phyloP scores from a whole-genome alignment of 2,329 filamentous ascomycete species.

The Epichloe aotearoae region DNA sequence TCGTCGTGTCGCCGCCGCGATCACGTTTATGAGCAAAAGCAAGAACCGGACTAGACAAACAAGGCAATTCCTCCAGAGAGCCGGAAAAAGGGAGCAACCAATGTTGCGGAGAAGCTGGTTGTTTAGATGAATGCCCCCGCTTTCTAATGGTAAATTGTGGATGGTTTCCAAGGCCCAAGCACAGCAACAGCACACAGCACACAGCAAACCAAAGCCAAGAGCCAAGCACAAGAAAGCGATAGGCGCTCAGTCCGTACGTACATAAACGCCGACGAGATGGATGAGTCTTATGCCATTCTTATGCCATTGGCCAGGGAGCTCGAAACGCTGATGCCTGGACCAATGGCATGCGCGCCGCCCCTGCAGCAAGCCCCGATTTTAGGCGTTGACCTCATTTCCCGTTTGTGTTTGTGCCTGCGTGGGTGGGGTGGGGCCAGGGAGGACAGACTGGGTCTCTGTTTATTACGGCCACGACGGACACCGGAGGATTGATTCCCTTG shows the following conservation, averaged over 20 bases:
- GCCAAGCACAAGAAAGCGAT: background rate
- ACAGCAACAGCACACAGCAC: background rate
- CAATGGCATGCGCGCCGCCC: slow-evolving; percentile 4
- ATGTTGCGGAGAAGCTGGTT: no score
- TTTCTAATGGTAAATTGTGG: no score
- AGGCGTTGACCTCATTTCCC: slow-evolving; percentile 7
- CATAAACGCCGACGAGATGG: background rate
- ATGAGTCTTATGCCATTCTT: background rate
- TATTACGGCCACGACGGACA: no score
- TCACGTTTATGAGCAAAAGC: no score
- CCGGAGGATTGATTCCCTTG: no score
- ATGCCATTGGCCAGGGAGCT: slow-evolving; percentile 2
- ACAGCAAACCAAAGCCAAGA: background rate
- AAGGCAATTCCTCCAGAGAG: no score
- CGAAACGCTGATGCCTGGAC: background rate
- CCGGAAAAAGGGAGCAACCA: no score
- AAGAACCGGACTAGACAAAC: no score
- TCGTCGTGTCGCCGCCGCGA: no score
- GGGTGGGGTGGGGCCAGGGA: no score
- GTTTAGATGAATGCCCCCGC: no score
- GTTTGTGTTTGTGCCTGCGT: background rate
- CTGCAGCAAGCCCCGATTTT: slow-evolving; percentile 3
- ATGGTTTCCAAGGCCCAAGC: background rate
- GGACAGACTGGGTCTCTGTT: no score
- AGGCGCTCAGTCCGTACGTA: background rate